Conservation (phyloP, 1,139 yeast genomes). For the Schizosaccharomyces versatilis region DNA sequence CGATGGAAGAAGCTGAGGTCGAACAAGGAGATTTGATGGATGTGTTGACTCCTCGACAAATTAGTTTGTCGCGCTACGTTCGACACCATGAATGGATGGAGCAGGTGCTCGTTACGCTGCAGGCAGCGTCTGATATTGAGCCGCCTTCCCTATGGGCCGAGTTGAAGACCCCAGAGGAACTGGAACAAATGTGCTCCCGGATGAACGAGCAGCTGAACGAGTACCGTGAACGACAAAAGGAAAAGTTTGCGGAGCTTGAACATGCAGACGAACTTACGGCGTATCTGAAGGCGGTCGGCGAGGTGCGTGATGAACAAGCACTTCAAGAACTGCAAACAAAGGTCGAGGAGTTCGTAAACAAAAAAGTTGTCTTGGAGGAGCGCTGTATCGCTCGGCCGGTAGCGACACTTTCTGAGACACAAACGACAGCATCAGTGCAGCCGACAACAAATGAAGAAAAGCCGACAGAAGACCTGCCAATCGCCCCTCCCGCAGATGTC, state of each 20-base stretch:
- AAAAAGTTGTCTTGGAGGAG: neutral
- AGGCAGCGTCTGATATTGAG: neutral
- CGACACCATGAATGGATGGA: neutral
- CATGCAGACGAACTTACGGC: neutral
- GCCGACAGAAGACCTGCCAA: no score
- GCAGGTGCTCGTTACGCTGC: neutral
- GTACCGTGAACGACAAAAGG: neutral
- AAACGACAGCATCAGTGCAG: no score
- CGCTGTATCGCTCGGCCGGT: neutral
- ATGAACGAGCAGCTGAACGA: neutral
- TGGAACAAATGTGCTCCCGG: neutral
- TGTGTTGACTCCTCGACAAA: neutral
- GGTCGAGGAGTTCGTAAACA: neutral
- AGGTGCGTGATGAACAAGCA: neutral
- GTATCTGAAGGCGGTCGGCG: neutral
- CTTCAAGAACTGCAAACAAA: neutral
- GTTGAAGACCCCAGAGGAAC: neutral
- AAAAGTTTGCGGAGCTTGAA: neutral
- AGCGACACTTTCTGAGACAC: neutral
- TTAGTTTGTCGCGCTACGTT: neutral
- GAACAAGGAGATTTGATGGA: conserved; percentile 1
- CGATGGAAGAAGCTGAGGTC: neutral
- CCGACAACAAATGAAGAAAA: no score
- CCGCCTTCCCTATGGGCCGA: neutral
- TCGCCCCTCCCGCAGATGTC: no score